phyloP scores from a whole-genome alignment of 176 grass and related monocot genomes.

The Triticum dicoccoides region DNA sequence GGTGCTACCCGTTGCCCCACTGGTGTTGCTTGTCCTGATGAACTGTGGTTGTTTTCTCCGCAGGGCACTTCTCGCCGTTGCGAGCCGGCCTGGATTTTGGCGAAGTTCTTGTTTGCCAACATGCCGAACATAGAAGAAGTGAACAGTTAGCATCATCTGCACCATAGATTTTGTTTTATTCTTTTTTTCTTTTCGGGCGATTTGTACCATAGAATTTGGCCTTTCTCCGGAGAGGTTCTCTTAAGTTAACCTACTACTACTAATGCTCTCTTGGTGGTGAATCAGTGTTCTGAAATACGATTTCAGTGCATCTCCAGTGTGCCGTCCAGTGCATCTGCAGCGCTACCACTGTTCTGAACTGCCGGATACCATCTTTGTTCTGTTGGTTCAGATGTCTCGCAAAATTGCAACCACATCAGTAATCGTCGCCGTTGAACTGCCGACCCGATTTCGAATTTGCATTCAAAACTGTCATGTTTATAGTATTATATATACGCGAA shows the following conservation, averaged over 20 bases:
- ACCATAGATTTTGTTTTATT: too few relatives aligned
- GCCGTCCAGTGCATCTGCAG: background rate
- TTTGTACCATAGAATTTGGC: too few relatives aligned
- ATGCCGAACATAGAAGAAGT: background rate
- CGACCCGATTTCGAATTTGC: background rate
- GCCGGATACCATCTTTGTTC: background rate
- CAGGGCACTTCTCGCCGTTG: background rate
- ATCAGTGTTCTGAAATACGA: background rate
- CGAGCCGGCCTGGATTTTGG: background rate
- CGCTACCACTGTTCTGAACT: background rate
- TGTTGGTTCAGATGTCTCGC: background rate
- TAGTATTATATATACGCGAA: too few relatives aligned
- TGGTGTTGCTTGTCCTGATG: background rate
- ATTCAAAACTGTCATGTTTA: background rate
- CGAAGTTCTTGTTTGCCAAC: conserved; percentile 14
- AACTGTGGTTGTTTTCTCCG: background rate
- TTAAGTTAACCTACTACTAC: background rate
- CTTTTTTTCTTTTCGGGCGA: too few relatives aligned
- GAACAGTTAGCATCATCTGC: background rate
- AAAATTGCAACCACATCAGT: background rate
- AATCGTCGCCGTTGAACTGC: background rate
- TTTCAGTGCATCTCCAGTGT: background rate
- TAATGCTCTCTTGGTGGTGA: background rate
- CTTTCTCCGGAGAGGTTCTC: background rate
- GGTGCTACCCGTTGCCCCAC: background rate